Evolutionary conservation across 306 rosid genomes (phyloP), one percentile per base, ranked within the genome.

Genomic region (Prunus padus): DNA sequence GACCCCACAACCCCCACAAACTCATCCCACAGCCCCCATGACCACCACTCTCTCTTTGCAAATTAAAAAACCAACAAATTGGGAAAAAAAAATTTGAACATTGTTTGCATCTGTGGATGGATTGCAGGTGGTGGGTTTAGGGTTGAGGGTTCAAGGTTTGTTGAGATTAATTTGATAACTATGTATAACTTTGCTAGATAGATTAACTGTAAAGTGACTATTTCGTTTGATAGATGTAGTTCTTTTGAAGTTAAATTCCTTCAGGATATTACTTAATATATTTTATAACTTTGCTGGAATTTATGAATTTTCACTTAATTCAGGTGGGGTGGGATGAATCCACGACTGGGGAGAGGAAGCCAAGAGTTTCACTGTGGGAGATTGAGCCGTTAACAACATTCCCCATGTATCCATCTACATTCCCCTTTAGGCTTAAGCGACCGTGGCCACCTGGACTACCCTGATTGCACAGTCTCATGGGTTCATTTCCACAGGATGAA

Each of bases 291-390:
- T 44, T 55, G 40, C 25, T 54, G 18, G n/a, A 50, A 4, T 14
- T 19, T 22, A 67, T 40, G 52, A 59, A 45, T 14, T 70, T 37
- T 67, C 80, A 68, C 44, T 47, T 0, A 76, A 69, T 86, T 84
- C 84, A 95, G 99, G 99, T 95, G 77, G 99, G 99, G 52, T 95
- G 99, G 99, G 99, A 95, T 76, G 99, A 95, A 82, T 95, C 99
- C 37, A 92, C 99, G 3, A 97, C 99, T 15, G 99, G 97, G 61
- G 99, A 95, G 72, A 90, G 96, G 80, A 98, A 95, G 79, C 98
- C 99, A 56, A 88, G 99, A 82, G 99, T 95, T 16, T 90, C 99
- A 23, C 68, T 95, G 22, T 95, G 99, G 99, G 99, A 95, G 82
- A 90, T 92, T 81, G 99, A 95, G 80, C 99, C 99, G 16, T 79